phyloP scores from a whole-genome alignment of 2,329 filamentous ascomycete genomes.

The Calonectria pseudoturangicola region DNA sequence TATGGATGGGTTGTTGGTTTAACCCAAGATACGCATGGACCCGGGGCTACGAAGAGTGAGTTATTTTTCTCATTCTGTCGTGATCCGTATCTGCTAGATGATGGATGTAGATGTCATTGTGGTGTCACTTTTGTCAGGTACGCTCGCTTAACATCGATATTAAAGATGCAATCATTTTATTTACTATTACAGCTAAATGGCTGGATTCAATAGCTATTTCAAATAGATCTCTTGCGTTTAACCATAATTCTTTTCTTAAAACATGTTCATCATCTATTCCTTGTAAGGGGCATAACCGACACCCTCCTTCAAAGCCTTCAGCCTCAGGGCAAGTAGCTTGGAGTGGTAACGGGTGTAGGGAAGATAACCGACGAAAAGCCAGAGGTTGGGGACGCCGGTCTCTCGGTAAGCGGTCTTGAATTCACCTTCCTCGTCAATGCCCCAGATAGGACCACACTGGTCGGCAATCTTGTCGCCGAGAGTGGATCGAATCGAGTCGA shows the following conservation, averaged over 20 bases:
- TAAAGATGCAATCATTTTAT: background rate
- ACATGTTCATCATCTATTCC: background rate
- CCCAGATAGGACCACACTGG: constrained; percentile 10
- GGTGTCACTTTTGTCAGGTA: too few relatives aligned
- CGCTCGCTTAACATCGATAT: too few relatives aligned
- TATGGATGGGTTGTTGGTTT: too few relatives aligned
- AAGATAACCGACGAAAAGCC: background rate
- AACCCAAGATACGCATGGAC: too few relatives aligned
- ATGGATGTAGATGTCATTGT: too few relatives aligned
- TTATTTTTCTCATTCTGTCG: too few relatives aligned
- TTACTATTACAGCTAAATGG: background rate
- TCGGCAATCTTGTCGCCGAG: constrained; percentile 5
- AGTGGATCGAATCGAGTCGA: background rate
- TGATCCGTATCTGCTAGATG: too few relatives aligned
- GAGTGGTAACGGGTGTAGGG: constrained; percentile 5
- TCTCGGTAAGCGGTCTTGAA: background rate
- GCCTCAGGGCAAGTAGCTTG: background rate
- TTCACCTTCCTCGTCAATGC: constrained; percentile 1
- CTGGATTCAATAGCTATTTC: background rate
- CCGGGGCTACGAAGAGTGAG: too few relatives aligned
- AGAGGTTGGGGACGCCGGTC: background rate
- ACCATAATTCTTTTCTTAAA: background rate
- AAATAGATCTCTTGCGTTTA: background rate
- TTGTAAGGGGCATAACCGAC: background rate
- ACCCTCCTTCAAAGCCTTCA: background rate